Evolutionary conservation across 169 alveolate genomes (phyloP), one percentile per base, ranked within the genome.

Genomic region (Babesia bigemina): DNA sequence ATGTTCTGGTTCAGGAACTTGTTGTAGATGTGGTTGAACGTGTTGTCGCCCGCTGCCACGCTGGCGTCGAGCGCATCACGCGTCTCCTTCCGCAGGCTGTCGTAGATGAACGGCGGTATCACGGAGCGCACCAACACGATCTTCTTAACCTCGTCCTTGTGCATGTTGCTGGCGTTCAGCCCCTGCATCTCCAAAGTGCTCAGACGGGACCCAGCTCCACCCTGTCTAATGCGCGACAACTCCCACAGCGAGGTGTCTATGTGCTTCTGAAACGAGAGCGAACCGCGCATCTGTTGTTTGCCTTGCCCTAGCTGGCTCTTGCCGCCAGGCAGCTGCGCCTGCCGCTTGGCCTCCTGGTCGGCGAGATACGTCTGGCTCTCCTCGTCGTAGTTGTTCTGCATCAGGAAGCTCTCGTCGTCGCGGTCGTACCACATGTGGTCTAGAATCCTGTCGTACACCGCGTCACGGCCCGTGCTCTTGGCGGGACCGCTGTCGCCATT

Each of bases 221-320:
- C 94, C 50, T 92, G 92, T n/a, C 95, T 89, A 93, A 97, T 93
- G 65, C 98, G 76, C 75, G 95, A 95, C 52, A 96, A 82, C 92
- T 97, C 99, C 99, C 99, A 97, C 87, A 94, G 93, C 61, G 94
- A 95, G 74, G 93, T 95, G 77, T 97, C 99, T 47, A 94, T 91
- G 72, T 91, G 91, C 78, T 94, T 95, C 77, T 95, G 97, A 36
- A 91, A 85, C 28, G 86, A 56, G 39, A 76, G 33, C 9, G 86
- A 24, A 28, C 79, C 74, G 44, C 65, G 66, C 33, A 14, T 39
- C 36, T 22, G n/a, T 33, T 62, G 71, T 19, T 26, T 19, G 42
- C 69, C 22, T 4, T 36, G 47, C 52, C 79, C 60, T 7, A 67
- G 61, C 60, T 29, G 63, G 22, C 58, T 63, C 2, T 44, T 0